phyloP scores from a whole-genome alignment of 2,329 filamentous ascomycete genomes.

The Nigrograna mackinnonii region DNA sequence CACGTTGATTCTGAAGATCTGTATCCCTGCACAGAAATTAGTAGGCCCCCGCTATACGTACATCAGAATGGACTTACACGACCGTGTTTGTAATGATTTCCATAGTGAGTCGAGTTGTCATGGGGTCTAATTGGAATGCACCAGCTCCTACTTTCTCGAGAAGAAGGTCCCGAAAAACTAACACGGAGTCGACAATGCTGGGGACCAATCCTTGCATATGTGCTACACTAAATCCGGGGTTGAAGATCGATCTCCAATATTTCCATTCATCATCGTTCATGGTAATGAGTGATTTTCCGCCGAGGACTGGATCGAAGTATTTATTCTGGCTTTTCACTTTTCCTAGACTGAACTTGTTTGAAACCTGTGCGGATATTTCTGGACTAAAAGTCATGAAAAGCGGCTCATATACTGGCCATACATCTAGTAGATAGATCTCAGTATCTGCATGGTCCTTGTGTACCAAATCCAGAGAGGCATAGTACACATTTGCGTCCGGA shows the following conservation, averaged over 20 bases:
- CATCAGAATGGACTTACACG: too few species aligned
- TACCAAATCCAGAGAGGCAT: conserved; percentile 5
- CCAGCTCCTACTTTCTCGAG: background rate
- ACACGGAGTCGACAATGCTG: conserved; percentile 4
- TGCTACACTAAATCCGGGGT: conserved; percentile 16
- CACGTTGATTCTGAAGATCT: conserved; percentile 10
- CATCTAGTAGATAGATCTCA: conserved; percentile 10
- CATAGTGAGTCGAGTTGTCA: conserved; percentile 5
- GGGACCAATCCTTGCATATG: conserved; percentile 8
- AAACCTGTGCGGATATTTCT: conserved; percentile 2
- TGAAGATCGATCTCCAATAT: conserved; percentile 15
- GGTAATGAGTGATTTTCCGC: conserved; percentile 9
- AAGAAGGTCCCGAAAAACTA: conserved; percentile 10
- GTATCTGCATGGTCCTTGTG: conserved; percentile 7
- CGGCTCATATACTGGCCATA: conserved; percentile 7
- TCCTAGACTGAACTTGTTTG: conserved; percentile 7
- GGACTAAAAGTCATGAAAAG: conserved; percentile 5
- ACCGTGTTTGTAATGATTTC: conserved; percentile 10
- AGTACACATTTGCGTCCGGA: conserved; percentile 4
- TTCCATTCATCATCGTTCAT: conserved; percentile 14
- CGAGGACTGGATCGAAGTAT: conserved; percentile 7
- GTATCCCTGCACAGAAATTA: too few species aligned
- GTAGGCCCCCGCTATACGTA: too few species aligned
- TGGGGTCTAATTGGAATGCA: conserved; percentile 5
- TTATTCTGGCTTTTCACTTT: background rate